phyloP scores from a whole-genome alignment of 306 rosid genomes.

The Cicer judaicum region DNA sequence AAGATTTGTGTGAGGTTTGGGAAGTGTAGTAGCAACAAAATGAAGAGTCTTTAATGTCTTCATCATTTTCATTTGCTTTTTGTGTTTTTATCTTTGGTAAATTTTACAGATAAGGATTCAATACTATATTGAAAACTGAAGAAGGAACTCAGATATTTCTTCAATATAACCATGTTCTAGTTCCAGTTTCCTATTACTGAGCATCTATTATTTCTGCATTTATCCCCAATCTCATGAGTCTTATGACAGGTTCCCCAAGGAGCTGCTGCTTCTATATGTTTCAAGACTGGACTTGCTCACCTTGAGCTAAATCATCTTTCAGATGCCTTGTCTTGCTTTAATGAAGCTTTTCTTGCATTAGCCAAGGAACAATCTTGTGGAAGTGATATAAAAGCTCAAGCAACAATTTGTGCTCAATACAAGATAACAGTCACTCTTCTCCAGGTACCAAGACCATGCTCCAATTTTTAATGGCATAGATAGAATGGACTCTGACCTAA shows the following conservation, averaged over 20 bases:
- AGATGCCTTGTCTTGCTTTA: constrained; percentile 93
- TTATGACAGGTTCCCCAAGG: constrained; percentile 88
- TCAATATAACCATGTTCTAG: constrained; percentile 32
- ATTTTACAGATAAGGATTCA: constrained; percentile 11
- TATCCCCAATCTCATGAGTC: constrained; percentile 42
- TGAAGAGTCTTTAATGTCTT: constrained; percentile 8
- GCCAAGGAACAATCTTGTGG: constrained; percentile 98
- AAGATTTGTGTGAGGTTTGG: not conserved
- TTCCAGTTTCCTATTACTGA: constrained; percentile 33
- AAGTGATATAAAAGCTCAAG: constrained; percentile 96
- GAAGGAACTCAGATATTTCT: constrained; percentile 28
- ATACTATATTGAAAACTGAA: constrained; percentile 1
- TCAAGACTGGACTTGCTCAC: constrained; percentile 96
- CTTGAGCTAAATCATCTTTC: constrained; percentile 94
- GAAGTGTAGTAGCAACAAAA: not conserved
- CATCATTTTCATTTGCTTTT: not conserved
- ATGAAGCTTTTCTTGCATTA: constrained; percentile 92
- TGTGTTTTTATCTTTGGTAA: constrained; percentile 22
- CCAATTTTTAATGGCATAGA: constrained; percentile 20
- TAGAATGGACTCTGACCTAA: constrained; percentile 30
- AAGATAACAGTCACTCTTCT: constrained; percentile 95
- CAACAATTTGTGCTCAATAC: constrained; percentile 97
- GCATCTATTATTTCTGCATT: constrained; percentile 14
- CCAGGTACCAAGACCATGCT: constrained; percentile 60
- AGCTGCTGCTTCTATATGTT: constrained; percentile 85